These are phyloP conservation scores for Saussurea involucrata DNA, from an alignment of 129 eudicot genomes.

Conservation along the genomic window DNA sequence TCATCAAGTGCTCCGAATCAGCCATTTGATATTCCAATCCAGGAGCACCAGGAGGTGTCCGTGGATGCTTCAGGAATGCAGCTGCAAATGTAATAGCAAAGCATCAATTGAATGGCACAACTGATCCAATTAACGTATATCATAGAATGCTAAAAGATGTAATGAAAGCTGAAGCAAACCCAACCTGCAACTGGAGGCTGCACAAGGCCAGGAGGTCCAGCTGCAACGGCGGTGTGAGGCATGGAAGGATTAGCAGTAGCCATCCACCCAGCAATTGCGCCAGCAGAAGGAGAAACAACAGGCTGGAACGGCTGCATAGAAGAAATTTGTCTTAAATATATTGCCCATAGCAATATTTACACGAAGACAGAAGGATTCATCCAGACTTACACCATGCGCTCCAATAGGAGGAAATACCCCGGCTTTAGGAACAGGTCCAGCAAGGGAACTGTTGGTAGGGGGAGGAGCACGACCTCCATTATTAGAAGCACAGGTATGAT, in stretches of 20 bases:
- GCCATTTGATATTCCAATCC: conserved; percentile 81
- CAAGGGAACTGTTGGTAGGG: conserved; percentile 53
- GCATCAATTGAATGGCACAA: not conserved
- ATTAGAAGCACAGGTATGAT: conserved; percentile 70
- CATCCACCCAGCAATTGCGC: conserved; percentile 90
- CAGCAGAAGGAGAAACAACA: conserved; percentile 75
- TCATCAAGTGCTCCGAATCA: conserved; percentile 82
- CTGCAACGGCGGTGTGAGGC: conserved; percentile 68
- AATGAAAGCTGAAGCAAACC: conserved; percentile 3
- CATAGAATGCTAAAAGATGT: not conserved
- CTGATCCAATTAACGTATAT: not conserved
- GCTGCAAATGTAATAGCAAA: conserved; percentile 37
- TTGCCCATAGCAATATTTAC: not conserved
- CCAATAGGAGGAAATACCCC: conserved; percentile 83
- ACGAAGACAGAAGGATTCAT: not conserved
- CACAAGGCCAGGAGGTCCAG: conserved; percentile 78
- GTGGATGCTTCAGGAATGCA: conserved; percentile 74
- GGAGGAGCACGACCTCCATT: conserved; percentile 75
- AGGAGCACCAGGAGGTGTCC: conserved; percentile 76
- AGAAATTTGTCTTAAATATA: not conserved
- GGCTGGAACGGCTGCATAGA: conserved; percentile 76
- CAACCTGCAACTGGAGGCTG: conserved; percentile 65
- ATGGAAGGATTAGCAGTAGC: conserved; percentile 67
- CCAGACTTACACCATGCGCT: conserved; percentile 72
- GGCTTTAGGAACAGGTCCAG: conserved; percentile 70